Base-by-base conservation (phyloP, 2,329 filamentous ascomycete species). In the Huntiella omanensis region DNA sequence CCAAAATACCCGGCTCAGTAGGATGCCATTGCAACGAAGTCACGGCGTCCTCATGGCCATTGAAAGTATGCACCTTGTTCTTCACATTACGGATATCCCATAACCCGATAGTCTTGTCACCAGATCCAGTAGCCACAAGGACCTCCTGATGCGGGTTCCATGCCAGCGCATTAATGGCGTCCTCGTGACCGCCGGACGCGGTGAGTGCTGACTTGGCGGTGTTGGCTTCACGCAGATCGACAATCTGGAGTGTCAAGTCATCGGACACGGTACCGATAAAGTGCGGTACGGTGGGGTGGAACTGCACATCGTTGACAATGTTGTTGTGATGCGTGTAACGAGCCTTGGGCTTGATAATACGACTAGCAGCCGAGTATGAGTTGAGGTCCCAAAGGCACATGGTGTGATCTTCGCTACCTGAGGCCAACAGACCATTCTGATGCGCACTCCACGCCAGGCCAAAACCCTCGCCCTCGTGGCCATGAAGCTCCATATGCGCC, bases 11-110 rank as follows among this genome's bases (percentile, higher is more conserved):
- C 49, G 83, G 76, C 59, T 98, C 87, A 38, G 80, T 80, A 0
- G 92, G 92, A 63, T 98, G 87, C 91, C 91, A 98, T 33, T 86
- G 76, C 40, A 98, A 69, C 6, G 86, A 92, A 4, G 88, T 94
- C 47, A 98, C 88, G 16, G 83, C 80, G 56, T 93, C 86, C 49
- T 73, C 76, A 62, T 98, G 91, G 40, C 83, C 84, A 58, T 93
- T 83, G 2, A 95, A 72, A 1, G 81, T 81, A 66, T 98, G 88
- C 3, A 96, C 72, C 63, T 88, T 93, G 53, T 83, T 75, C 59
- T 85, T 87, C 49, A 93, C 73, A 57, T 93, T 92, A 53, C 91
- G 80, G 50, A 98, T 65, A 64, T 98, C 91, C 86, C 91, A 98
- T 47, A 98, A 72, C 8, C 82, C 88, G 51, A 98, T 83, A 0